These are phyloP conservation scores for sunflower (Helianthus annuus) DNA, from an alignment of 129 eudicot genomes.

Conservation along the genomic window HanXRQr2.0-SUNRISE NC_035436.2:207531659-207532158, in stretches of 20 bases:
- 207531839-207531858: not conserved
- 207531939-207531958: conserved; percentile 77
- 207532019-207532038: not conserved
- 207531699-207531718: conserved; percentile 82
- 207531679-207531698: not conserved
- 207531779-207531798: conserved; percentile 91
- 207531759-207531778: conserved; percentile 89
- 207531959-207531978: conserved; percentile 77
- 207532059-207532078: not conserved
- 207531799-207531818: conserved; percentile 12
- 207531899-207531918: conserved; percentile 94
- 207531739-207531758: conserved; percentile 81
- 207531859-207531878: conserved; percentile 83
- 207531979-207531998: conserved; percentile 96
- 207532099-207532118: conserved; percentile 85
- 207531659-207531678: not conserved
- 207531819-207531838: not conserved
- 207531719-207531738: conserved; percentile 86
- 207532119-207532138: conserved; percentile 48
- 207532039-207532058: not conserved
- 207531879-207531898: conserved; percentile 96
- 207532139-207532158: conserved; percentile 35
- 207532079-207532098: conserved; percentile 4
- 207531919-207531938: conserved; percentile 98
- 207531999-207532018: conserved; percentile 27